A percentile compares a stretch with the other conserved stretches of the same genome.
Conservation (phyloP, 495 filamentous ascomycete genomes). For the Aspergillus coremiiformis region DNA sequence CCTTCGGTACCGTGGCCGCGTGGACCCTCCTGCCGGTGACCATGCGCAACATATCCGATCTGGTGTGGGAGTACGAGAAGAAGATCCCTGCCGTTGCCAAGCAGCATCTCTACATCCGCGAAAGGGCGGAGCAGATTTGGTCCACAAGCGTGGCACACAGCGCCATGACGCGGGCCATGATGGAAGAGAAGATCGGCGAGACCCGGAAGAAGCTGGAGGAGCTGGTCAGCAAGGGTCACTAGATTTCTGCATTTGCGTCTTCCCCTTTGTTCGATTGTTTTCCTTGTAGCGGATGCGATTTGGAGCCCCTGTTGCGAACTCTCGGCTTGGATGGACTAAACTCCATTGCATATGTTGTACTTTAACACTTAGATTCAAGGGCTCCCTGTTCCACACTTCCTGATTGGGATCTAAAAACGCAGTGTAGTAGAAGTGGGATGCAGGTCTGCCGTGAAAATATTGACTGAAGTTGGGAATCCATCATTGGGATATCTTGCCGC, state of each 20-base stretch:
- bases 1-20: constrained; percentile 64
- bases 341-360: constrained; percentile 20
- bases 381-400: neutral
- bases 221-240: constrained; percentile 82
- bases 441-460: neutral
- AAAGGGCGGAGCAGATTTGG: constrained; percentile 60
- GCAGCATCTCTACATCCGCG: constrained; percentile 59
- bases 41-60: constrained; percentile 74
- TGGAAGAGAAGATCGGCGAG: constrained; percentile 68
- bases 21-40: constrained; percentile 69
- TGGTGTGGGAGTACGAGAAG: constrained; percentile 87
- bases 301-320: constrained; percentile 1
- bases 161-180: constrained; percentile 58
- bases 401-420: neutral
- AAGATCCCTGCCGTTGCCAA: constrained; percentile 70
- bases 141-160: constrained; percentile 63
- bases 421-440: neutral
- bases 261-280: constrained; percentile 5
- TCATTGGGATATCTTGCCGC: constrained; percentile 10
- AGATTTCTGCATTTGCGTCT: constrained; percentile 10
- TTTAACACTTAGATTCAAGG: constrained; percentile 15
- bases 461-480: neutral
- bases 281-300: constrained; percentile 6
- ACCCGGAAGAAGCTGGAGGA: constrained; percentile 70
- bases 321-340: neutral